Conservation (phyloP, 2,329 filamentous ascomycete genomes). For the Beauveria caledonica region DNA sequence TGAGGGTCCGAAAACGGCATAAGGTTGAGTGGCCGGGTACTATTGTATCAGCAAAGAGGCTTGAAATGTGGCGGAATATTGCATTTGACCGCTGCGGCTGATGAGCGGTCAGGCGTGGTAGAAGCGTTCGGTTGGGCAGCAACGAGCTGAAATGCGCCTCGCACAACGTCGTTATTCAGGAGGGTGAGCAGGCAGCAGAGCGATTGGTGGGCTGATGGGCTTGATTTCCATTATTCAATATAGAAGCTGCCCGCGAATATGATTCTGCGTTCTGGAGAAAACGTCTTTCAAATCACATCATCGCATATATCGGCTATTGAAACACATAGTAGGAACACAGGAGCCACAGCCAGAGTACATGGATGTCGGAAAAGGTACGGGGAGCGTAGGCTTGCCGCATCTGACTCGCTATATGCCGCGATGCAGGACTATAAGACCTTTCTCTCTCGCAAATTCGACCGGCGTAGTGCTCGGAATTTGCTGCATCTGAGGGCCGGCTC, state of each 20-base stretch:
- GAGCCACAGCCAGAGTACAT: background rate
- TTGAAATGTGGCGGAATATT: background rate
- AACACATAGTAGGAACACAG: background rate
- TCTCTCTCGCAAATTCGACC: conserved; percentile 9
- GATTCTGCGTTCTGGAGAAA: too few relatives aligned
- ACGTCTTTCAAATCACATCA: too few relatives aligned
- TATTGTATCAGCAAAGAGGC: background rate
- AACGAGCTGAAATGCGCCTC: background rate
- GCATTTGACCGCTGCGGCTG: background rate
- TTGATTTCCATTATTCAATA: background rate
- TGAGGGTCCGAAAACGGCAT: too few relatives aligned
- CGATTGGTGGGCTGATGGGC: background rate
- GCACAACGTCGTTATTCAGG: background rate
- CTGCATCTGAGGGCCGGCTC: conserved; percentile 8
- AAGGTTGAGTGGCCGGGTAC: background rate
- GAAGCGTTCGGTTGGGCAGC: background rate
- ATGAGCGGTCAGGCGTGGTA: background rate
- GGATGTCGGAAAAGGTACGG: background rate
- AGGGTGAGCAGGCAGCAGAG: background rate
- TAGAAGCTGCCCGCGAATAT: too few relatives aligned
- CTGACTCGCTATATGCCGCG: background rate
- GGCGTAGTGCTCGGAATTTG: background rate
- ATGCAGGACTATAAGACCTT: conserved; percentile 10
- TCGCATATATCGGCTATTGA: too few relatives aligned
- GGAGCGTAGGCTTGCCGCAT: background rate